Evolutionary conservation across 2,329 filamentous ascomycete species (phyloP).

Genomic region (Colletotrichum brevisporum): DNA sequence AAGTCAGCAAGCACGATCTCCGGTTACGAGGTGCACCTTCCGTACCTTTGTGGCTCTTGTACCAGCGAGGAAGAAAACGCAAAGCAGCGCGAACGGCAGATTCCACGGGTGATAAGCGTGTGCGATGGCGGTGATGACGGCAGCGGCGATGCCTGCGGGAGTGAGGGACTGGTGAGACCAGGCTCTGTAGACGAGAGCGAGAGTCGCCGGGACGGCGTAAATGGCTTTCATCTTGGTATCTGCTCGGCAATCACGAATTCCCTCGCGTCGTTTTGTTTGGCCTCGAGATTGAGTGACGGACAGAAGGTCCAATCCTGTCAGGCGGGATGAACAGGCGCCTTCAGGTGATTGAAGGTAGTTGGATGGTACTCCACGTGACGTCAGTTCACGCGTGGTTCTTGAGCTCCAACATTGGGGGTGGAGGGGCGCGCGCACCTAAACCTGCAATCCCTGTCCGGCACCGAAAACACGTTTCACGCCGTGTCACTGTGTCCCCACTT

Average conservation of each 20-base stretch:
- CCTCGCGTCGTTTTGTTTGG: background rate
- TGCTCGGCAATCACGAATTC: background rate
- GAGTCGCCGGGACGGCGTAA: conserved; percentile 70
- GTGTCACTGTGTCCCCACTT: background rate
- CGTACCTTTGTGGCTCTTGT: conserved; percentile 85
- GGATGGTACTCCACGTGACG: conserved; percentile 33
- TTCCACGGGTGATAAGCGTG: conserved; percentile 96
- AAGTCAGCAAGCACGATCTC: conserved; percentile 38
- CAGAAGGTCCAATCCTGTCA: conserved; percentile 13
- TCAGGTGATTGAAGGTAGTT: background rate
- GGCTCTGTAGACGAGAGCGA: conserved; percentile 76
- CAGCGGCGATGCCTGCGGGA: conserved; percentile 46
- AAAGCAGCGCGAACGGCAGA: conserved; percentile 87
- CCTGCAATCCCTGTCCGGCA: too few relatives aligned
- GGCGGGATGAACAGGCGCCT: conserved; percentile 17
- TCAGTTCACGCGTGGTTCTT: conserved; percentile 21
- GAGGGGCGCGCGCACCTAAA: background rate
- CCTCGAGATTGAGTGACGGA: conserved; percentile 14
- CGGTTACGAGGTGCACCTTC: background rate
- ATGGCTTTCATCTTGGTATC: conserved; percentile 66
- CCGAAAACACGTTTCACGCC: too few relatives aligned
- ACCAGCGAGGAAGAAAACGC: conserved; percentile 88
- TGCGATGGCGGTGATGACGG: conserved; percentile 50
- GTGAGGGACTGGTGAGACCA: conserved; percentile 79
- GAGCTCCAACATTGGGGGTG: conserved; percentile 11